Percentiles rank a stretch among this genome's conserved stretches.
Conservation (phyloP, 305 asterid genomes). For the Fraxinus nigra region DNA sequence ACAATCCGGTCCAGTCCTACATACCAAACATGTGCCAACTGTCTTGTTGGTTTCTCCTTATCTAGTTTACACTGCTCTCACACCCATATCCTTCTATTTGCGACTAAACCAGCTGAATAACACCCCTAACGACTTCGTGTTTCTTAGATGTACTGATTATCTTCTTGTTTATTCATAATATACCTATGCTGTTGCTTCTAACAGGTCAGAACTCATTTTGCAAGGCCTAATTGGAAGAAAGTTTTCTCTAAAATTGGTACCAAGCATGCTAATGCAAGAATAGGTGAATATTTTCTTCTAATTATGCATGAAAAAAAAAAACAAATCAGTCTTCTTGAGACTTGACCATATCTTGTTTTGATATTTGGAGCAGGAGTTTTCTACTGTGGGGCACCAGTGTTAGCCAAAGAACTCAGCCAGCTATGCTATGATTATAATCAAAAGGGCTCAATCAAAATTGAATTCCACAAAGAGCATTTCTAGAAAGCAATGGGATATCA, state of each 20-base stretch:
- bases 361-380: constrained; percentile 46
- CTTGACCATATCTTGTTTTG: neutral
- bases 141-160: neutral
- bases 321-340: neutral
- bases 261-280: constrained; percentile 54
- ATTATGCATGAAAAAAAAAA: neutral
- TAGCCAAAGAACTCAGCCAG: constrained; percentile 55
- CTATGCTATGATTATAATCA: constrained; percentile 52
- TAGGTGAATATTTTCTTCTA: constrained; percentile 33
- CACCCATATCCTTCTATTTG: neutral
- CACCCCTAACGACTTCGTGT: neutral
- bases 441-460: constrained; percentile 52
- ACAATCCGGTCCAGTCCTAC: neutral
- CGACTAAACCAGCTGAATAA: neutral
- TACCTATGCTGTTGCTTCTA: neutral
- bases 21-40: neutral
- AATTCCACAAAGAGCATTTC: constrained; percentile 64
- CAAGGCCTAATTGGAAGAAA: constrained; percentile 62
- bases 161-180: neutral
- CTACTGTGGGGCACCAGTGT: constrained; percentile 58
- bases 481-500: constrained; percentile 2
- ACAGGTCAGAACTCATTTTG: constrained; percentile 46
- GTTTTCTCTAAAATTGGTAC: constrained; percentile 48
- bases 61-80: neutral
- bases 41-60: neutral